These are phyloP conservation scores for Beauveria bassiana DNA, from an alignment of 2,329 filamentous ascomycete genomes.

Conservation along the genomic window DNA sequence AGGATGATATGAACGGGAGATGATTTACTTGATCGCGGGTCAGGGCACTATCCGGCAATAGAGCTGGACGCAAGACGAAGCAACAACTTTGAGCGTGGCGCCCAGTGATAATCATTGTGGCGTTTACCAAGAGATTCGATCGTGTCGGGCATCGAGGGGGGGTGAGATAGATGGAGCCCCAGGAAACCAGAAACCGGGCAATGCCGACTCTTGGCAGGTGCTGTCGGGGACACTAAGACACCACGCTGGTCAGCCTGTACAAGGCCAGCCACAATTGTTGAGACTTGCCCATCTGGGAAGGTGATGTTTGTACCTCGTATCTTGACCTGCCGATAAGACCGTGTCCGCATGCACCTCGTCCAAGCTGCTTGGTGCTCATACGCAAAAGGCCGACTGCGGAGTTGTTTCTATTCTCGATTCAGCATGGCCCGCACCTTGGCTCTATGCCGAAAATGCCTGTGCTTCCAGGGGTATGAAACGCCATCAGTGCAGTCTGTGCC, in stretches of 20 bases:
- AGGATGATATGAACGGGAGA: neutral
- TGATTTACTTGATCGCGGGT: neutral
- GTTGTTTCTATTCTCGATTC: neutral
- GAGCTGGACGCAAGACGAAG: neutral
- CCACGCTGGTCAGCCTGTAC: neutral
- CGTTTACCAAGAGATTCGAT: constrained; percentile 2
- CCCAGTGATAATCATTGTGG: neutral
- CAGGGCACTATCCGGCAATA: neutral
- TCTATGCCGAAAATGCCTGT: neutral
- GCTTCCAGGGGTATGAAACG: neutral
- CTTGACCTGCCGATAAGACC: neutral
- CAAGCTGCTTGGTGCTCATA: neutral
- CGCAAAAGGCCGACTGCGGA: no score
- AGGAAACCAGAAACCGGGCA: neutral
- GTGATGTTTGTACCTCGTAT: neutral
- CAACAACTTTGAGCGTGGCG: neutral
- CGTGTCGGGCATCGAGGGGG: neutral
- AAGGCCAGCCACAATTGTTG: neutral
- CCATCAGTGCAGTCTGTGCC: neutral
- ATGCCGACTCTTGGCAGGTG: neutral
- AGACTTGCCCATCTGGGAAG: constrained; percentile 4
- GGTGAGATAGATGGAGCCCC: neutral
- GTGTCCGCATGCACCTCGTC: neutral
- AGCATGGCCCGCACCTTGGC: neutral
- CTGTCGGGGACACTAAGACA: neutral